Evolutionary conservation across 2,329 filamentous ascomycete genomes (phyloP), one percentile per base, ranked within the genome.

Genomic region (Helminthosporium solani): DNA sequence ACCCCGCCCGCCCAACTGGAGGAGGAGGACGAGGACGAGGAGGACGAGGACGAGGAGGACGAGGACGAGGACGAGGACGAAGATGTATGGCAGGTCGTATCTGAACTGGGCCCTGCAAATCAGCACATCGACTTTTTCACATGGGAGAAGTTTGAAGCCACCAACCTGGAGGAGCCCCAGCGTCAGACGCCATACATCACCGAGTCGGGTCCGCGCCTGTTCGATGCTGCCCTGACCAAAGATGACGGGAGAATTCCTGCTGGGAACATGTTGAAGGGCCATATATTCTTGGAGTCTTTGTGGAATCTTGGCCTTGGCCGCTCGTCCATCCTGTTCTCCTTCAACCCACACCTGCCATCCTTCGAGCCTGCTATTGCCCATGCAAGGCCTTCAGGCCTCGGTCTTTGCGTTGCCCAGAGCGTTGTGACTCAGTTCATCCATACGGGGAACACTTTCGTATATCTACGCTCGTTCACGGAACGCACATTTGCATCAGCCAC

Each of bases 251-350:
- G 56, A 55, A 31, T 56, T 74, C 25, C 63, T 54, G 36, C 76
- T 30, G 66, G 64, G 12, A 65, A 64, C 21, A 58, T 75, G 4
- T 34, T 77, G 2, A 68, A 68, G 15, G 59, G 61, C 14, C 57
- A 71, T 35, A 54, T 70, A 2, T 58, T 72, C 3, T 49, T 77
- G 2, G 60, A 68, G 15, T 85, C 83, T 9, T 71, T 92, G 0
- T 74, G 86, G 50, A 79, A 83, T 11, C 73, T 92, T 1, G 81
- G 83, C 0, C 77, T 90, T 5, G 88, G 88, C 0, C 78, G 87
- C 38, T 84, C 83, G 31, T 91, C 88, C 0, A 75, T 86, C 1
- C 78, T 94, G 27, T 94, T 89, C 64, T 62, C 69, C 0, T 89
- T 82, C 76, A 73, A 84, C 40, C 64, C 74, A 2, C 72, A 73